Evolutionary conservation across 2,329 filamentous ascomycete genomes (phyloP), one percentile per base, ranked within the genome.

Genomic region (Colletotrichum lupini): DNA sequence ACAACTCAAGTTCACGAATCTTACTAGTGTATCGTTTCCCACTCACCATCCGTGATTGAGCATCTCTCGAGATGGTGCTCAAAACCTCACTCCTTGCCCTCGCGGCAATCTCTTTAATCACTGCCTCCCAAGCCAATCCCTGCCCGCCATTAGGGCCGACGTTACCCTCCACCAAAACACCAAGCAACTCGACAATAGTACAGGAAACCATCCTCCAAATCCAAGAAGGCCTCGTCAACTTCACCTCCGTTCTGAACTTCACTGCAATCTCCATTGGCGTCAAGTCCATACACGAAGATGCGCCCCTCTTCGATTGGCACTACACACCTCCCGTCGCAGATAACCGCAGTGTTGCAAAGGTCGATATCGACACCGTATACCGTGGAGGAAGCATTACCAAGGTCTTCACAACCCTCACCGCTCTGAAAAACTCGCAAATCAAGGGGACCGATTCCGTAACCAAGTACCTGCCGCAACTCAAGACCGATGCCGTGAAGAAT

Each of bases 331-430:
- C 80, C 0, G 76, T 76, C 0, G 69, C 73, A 8, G 60, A 67
- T 12, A 59, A 71, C 4, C 55, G 55, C 16, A 74, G 77, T 55
- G 65, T 72, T 2, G 65, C 60, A 9, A 76, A 76, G 2, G 79
- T 87, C 4, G 79, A 83, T 37, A 79, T 79, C 8, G 77, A 87
- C 68, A 85, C 82, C 0, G 80, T 86, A 2, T 86, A 85, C 74
- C 82, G 85, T 11, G 78, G 85, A 19, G 84, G 81, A 0, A 86
- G 84, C 60, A 66, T 84, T 32, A 85, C 83, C 1, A 87, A 86
- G 71, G 68, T 85, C 22, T 83, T 82, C 75, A 85, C 84, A 0
- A 80, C 83, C 22, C 79, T 83, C 26, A 57, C 81, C 0, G 78
- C 82, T 14, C 73, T 85, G 22, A 77, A 75, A 0, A 79, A 77